phyloP scores from a whole-genome alignment of 805 yeast species.

The Suhomyces sp. region DNA sequence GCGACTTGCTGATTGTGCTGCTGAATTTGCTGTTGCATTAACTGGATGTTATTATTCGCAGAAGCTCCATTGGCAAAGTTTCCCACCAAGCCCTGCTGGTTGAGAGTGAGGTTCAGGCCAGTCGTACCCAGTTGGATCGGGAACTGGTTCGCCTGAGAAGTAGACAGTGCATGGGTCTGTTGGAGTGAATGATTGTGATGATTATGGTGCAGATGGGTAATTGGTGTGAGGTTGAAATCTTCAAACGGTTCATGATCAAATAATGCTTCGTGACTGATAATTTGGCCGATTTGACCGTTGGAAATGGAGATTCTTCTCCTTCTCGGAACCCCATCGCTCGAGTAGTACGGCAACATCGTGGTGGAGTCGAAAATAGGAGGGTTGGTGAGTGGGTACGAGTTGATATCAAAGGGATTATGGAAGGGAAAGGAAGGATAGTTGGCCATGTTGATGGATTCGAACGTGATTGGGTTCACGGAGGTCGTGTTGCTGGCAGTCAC shows the following conservation, averaged over 20 bases:
- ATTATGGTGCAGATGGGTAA: constrained; percentile 8
- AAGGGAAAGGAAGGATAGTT: constrained; percentile 16
- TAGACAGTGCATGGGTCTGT: no score
- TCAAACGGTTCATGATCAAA: constrained; percentile 27
- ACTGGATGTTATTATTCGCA: background rate
- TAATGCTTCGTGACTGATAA: constrained; percentile 48
- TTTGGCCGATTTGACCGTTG: constrained; percentile 82
- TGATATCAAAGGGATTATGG: constrained; percentile 40
- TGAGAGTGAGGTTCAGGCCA: no score
- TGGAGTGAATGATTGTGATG: no score
- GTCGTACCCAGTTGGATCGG: no score
- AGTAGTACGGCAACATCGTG: constrained; percentile 32
- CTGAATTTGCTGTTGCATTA: constrained; percentile 2
- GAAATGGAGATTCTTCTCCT: constrained; percentile 77
- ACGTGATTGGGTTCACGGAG: no score
- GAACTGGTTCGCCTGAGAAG: no score
- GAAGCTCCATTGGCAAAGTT: background rate
- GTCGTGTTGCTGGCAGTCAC: no score
- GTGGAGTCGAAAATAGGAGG: constrained; percentile 49
- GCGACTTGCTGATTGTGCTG: constrained; percentile 4
- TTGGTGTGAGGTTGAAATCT: constrained; percentile 14
- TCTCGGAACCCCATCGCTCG: constrained; percentile 34
- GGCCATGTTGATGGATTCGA: constrained; percentile 1
- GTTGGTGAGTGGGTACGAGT: constrained; percentile 44
- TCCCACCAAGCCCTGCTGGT: constrained; percentile 2